Conservation (phyloP, 2,329 filamentous ascomycete genomes). For the Paradendryphiella salina region DNA sequence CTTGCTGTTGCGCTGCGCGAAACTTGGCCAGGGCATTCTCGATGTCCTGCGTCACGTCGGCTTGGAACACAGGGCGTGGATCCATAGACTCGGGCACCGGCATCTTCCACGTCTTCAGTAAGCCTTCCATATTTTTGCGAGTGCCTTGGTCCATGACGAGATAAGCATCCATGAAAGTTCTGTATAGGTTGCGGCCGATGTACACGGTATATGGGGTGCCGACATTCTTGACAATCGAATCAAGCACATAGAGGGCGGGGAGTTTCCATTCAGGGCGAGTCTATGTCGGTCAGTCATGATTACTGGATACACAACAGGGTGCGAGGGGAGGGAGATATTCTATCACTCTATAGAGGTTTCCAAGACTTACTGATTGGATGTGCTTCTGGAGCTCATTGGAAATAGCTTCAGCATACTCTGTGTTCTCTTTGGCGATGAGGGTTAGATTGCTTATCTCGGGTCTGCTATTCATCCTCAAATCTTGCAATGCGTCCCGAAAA, state of each 20-base stretch:
- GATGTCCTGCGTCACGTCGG: constrained; percentile 84
- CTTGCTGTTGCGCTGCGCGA: constrained; percentile 62
- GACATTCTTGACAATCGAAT: constrained; percentile 98
- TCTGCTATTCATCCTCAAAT: constrained; percentile 85
- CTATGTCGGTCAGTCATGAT: constrained; percentile 56
- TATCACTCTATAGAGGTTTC: neutral
- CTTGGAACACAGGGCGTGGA: constrained; percentile 85
- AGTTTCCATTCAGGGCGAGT: constrained; percentile 86
- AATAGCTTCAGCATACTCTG: constrained; percentile 91
- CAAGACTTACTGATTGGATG: constrained; percentile 82
- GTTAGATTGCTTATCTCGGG: constrained; percentile 98
- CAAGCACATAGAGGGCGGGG: constrained; percentile 94
- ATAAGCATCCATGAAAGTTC: constrained; percentile 96
- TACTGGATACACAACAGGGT: neutral
- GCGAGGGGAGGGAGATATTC: neutral
- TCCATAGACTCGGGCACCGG: constrained; percentile 93
- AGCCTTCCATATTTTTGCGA: constrained; percentile 90
- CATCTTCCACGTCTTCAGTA: constrained; percentile 98
- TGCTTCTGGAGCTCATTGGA: constrained; percentile 88
- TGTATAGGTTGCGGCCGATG: constrained; percentile 86
- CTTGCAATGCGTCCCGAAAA: constrained; percentile 90
- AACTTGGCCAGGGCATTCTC: constrained; percentile 93
- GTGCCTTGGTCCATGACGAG: constrained; percentile 81
- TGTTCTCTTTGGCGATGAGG: constrained; percentile 96
- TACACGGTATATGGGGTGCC: constrained; percentile 97